Evolutionary conservation across 306 rosid genomes (phyloP), one percentile per base, ranked within the genome.

Genomic region (Quercus aquifolioides): DNA sequence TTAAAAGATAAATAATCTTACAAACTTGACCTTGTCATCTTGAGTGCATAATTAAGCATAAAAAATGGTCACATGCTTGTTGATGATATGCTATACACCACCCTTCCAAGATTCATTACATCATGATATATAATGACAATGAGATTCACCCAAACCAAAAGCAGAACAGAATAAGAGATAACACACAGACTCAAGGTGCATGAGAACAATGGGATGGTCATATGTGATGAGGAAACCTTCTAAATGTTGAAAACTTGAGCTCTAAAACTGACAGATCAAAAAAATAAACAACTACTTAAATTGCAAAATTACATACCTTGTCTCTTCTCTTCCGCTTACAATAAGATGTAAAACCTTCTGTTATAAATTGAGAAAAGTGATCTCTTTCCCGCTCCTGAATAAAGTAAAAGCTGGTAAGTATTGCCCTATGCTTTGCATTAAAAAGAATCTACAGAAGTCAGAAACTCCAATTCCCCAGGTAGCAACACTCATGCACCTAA

Each of bases 271-370:
- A 25, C 33, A 60, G 33, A 31, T 55, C 71, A 5, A 28, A 72
- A 28, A 64, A 80, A 33, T 20, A 57, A 69, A 62, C 41, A 57
- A 49, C 55, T 21, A 18, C 77, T 46, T 43, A 55, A 79, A 76
- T 78, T 55, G 41, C 5, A 85, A 49, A 18, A 52, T 63, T 41
- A 52, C 82, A 59, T 87, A 90, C 99, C 99, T 95, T 95, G 76
- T 95, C 97, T 88, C 97, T 89, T 88, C 99, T 95, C 89, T 95
- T 95, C 91, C 99, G 90, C 88, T 91, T 95, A 76, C 99, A 93
- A 84, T 95, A 95, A 69, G 98, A 88, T 41, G 91, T 90, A 87
- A 95, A 95, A 41, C 98, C 97, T 87, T 95, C 99, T 7, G 96
- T 95, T 81, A 91, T 83, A 75, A 95, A 95, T 75, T 91, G 94